A percentile compares a stretch with the other conserved stretches of the same genome.
Evolutionary conservation across 306 rosid genomes (phyloP).

Genomic region (Vicia villosa): DNA sequence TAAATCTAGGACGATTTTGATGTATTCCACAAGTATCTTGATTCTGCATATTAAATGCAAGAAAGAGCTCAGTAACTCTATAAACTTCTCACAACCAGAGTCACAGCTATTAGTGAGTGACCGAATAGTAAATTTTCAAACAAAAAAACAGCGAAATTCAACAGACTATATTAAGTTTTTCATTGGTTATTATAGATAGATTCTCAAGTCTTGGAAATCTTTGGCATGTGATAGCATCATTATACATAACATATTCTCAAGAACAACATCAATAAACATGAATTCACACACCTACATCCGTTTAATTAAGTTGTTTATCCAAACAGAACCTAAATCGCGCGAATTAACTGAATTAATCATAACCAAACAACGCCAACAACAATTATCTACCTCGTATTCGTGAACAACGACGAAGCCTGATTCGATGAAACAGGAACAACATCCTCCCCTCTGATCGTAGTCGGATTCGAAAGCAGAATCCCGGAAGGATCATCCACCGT

Average conservation of each 20-base stretch:
- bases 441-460: not conserved
- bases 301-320: not conserved
- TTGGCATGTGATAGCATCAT: not conserved
- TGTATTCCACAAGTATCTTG: slow-evolving; percentile 66
- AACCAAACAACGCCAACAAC: not conserved
- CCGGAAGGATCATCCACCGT: not conserved
- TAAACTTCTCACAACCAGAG: not conserved
- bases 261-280: too few species aligned
- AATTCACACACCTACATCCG: too few species aligned
- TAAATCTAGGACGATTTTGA: slow-evolving; percentile 69
- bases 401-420: not conserved
- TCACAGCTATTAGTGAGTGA: slow-evolving; percentile 26
- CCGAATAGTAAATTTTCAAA: slow-evolving; percentile 17
- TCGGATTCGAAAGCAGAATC: not conserved
- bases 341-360: not conserved
- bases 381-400: not conserved
- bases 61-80: slow-evolving; percentile 22
- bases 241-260: not conserved
- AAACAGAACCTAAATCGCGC: not conserved
- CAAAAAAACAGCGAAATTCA: not conserved
- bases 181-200: not conserved
- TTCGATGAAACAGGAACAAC: not conserved
- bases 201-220: not conserved
- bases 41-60: slow-evolving; percentile 46
- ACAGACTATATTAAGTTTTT: not conserved